Conservation (phyloP, 192 early-diverging fungal genomes). For the Podila minutissima region DNA sequence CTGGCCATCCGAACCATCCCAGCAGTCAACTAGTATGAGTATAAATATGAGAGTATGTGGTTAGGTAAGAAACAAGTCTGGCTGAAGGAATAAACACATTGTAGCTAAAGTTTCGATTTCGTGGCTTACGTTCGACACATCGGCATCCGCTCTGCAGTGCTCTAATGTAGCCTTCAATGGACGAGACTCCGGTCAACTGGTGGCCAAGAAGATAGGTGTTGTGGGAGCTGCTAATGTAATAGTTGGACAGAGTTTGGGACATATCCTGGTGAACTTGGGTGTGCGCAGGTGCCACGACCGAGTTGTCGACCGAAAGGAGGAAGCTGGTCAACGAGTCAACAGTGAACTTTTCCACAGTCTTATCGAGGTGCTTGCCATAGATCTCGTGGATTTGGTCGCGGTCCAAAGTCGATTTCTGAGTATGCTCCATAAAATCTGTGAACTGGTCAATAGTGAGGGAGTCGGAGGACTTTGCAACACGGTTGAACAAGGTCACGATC, state of each 20-base stretch:
- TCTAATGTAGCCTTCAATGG: constrained; percentile 89
- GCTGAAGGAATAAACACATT: too few species aligned
- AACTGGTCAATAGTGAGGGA: constrained; percentile 65
- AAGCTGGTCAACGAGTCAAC: constrained; percentile 74
- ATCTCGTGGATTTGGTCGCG: constrained; percentile 61
- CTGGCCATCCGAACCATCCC: constrained; percentile 82
- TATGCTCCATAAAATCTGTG: constrained; percentile 57
- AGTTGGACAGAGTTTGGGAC: constrained; percentile 76
- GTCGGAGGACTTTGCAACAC: constrained; percentile 41
- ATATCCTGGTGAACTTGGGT: constrained; percentile 69
- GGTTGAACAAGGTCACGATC: constrained; percentile 63
- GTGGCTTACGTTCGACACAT: constrained; percentile 79
- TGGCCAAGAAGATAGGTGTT: constrained; percentile 92
- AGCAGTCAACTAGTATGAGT: constrained; percentile 81
- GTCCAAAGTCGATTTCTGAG: constrained; percentile 64
- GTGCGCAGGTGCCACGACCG: constrained; percentile 62
- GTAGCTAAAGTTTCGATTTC: too few species aligned
- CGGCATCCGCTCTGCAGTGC: constrained; percentile 88
- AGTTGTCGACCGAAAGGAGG: constrained; percentile 70
- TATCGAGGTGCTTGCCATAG: constrained; percentile 64
- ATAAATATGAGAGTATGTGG: constrained; percentile 7
- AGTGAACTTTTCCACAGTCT: constrained; percentile 58
- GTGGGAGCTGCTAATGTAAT: constrained; percentile 89
- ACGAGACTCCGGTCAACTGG: constrained; percentile 81
- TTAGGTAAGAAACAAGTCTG: not conserved